phyloP scores from a whole-genome alignment of 1,139 yeast species.

The Debaryomyces singareniensis region DNA sequence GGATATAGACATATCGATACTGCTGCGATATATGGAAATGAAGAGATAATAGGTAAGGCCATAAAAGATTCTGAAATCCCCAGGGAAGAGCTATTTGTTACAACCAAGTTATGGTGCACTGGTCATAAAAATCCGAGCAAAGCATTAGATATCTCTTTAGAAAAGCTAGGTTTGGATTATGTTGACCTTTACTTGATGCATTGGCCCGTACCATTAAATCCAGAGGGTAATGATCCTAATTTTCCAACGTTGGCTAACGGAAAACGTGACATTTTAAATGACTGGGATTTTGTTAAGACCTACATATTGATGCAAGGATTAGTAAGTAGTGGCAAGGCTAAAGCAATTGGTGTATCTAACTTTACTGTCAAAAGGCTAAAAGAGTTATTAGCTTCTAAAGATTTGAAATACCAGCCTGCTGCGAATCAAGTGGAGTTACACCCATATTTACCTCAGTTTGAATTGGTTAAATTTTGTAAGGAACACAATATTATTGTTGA shows the following conservation, averaged over 20 bases:
- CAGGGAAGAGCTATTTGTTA: constrained; percentile 40
- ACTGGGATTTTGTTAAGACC: constrained; percentile 56
- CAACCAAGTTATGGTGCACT: constrained; percentile 35
- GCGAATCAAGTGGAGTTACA: constrained; percentile 56
- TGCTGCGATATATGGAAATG: constrained; percentile 12
- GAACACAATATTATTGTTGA: constrained; percentile 41
- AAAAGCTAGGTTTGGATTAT: constrained; percentile 11
- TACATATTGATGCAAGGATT: constrained; percentile 63
- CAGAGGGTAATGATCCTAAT: constrained; percentile 6
- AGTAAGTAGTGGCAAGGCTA: constrained; percentile 50
- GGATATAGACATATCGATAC: constrained; percentile 16
- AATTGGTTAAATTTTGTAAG: constrained; percentile 37
- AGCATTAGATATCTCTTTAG: constrained; percentile 10
- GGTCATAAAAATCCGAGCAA: constrained; percentile 4
- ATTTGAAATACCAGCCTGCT: constrained; percentile 42
- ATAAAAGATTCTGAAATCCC: constrained; percentile 27
- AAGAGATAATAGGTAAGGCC: constrained; percentile 11
- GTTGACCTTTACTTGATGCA: constrained; percentile 14
- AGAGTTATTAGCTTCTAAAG: constrained; percentile 39
- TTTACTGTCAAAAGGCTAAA: constrained; percentile 42
- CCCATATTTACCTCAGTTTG: constrained; percentile 51
- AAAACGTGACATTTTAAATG: constrained; percentile 8
- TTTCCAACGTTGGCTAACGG: constrained; percentile 24
- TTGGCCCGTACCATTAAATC: constrained; percentile 9
- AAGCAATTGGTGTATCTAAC: constrained; percentile 71